Base-by-base conservation (phyloP, 148 eudicot species). In the Camellia sinensis region DNA sequence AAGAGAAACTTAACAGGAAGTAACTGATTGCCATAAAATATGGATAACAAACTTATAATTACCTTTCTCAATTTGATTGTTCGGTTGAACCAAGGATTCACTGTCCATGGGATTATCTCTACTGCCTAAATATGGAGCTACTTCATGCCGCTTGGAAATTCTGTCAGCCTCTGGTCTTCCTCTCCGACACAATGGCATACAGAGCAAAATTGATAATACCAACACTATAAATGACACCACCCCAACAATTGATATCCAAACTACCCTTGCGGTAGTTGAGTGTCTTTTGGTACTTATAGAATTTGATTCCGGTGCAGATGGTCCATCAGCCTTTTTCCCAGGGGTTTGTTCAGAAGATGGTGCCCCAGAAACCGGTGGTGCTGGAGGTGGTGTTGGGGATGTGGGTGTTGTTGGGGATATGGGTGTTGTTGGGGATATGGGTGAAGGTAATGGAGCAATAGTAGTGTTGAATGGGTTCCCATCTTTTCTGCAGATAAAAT, bases 391-490 rank as follows among this genome's bases (percentile, higher is more conserved):
- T 81, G 86, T 72, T 19, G 85, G 81, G 22, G 87, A 75, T 29
- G 37, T 29, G 37, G 37, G 37, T 29, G 37, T 69, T 46, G 82
- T 69, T 19, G 85, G 81, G 22, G 87, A 75, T 75, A 80, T 59
- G 9, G 91, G 86, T 66, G 94, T 69, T 46, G 82, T 72, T 19
- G 85, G 81, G 22, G 87, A 75, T 75, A 80, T 59, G 9, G 91
- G 86, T 66, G 94, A 83, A 83, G 98, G 83, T 85, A 80, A 65
- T 67, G 97, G 90, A 82, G 94, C 80, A 82, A 81, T 78, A 77
- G 91, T 83, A 53, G 89, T 83, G 78, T 82, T 89, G 69, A 96
- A 87, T 80, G 87, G 87, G 89, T 96, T 96, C 56, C 98, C 99
- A 68, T 91, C 95, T 11, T 76, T 86, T 82, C 97, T 93, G 96